Percentiles rank a stretch among this genome's conserved stretches.
Conservation (phyloP, 768 basidiomycete genomes). For the Termitomyces sp. region DNA sequence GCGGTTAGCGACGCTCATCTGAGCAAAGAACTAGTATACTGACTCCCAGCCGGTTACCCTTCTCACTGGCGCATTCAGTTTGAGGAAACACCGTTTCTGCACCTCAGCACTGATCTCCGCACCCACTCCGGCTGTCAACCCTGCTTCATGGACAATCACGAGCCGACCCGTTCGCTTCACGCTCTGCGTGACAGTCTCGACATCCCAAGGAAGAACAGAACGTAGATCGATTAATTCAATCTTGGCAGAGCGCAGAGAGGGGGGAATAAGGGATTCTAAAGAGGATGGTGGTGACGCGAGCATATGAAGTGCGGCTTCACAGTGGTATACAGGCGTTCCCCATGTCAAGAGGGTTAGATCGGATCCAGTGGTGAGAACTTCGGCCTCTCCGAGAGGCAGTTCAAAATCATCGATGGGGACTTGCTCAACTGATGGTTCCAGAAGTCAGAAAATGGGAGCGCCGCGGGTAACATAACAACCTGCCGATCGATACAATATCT, state of each 20-base stretch:
- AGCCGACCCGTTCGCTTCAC: slow-evolving; percentile 82
- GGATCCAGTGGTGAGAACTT: slow-evolving; percentile 66
- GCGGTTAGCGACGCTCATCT: slow-evolving; percentile 3
- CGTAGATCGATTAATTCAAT: slow-evolving; percentile 90
- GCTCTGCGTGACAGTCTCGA: slow-evolving; percentile 75
- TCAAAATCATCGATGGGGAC: slow-evolving; percentile 86
- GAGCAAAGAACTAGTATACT: slow-evolving; percentile 31
- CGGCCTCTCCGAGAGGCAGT: slow-evolving; percentile 81
- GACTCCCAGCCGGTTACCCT: slow-evolving; percentile 94
- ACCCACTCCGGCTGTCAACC: slow-evolving; percentile 83
- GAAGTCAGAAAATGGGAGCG: slow-evolving; percentile 3
- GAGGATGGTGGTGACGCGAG: slow-evolving; percentile 62
- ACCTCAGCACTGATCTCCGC: slow-evolving; percentile 91
- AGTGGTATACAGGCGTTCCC: slow-evolving; percentile 92
- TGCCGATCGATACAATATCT: slow-evolving; percentile 89
- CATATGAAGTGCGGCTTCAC: slow-evolving; percentile 78
- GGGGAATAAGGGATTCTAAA: slow-evolving; percentile 64
- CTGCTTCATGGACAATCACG: slow-evolving; percentile 91
- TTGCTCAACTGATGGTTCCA: slow-evolving; percentile 65
- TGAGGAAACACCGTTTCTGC: slow-evolving; percentile 85
- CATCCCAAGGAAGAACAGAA: slow-evolving; percentile 88
- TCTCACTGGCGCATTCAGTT: slow-evolving; percentile 83
- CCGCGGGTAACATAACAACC: slow-evolving; percentile 32
- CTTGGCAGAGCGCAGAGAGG: slow-evolving; percentile 60
- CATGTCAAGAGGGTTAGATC: slow-evolving; percentile 91